Evolutionary conservation across 371 early-diverging fungal species (phyloP), one percentile per base, ranked within the genome.

Genomic region (Lichtheimia hyalospora): DNA sequence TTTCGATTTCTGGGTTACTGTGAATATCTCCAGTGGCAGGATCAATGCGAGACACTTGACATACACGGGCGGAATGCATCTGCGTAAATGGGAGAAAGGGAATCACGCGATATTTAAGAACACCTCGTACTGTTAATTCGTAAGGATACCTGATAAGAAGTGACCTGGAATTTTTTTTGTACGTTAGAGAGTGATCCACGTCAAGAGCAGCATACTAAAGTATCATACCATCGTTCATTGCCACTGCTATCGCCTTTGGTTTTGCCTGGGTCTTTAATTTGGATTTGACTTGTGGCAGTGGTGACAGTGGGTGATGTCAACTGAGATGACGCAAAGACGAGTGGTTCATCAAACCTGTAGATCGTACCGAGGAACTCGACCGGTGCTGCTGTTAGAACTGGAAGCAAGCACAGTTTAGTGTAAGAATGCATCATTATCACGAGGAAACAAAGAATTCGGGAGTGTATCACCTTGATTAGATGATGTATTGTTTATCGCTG

Each of bases 91-190:
- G 63, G 1, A 64, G 52, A 20, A 66, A 60, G n/a, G 81, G 73
- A 20, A 75, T 58, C 39, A 78, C 42, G 5, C 73, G 78, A 57
- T 88, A 88, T 58, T 82, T 80, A 23, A 88, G 67, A 5, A 85
- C 77, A 8, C 89, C 89, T 54, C 89, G 81, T 2, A 88, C 63
- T 0, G 86, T 88, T 55, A 88, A 60, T 53, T 86, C 85, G 67
- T 84, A 88, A 20, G 85, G 85, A 43, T 84, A 77, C 39, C 81
- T 73, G 52, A 86, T 68, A 27, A 88, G 52, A 27, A 68, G 64
- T 8, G 77, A 73, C 88, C 88, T 82, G 58, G 18, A 23, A 46
- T 12, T 14, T 1, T 21, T 28, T 18, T 20, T 49, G 49, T 8
- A 44, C 15, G 18, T 10, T 52, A 7, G n/a, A n/a, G n/a, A n/a